Percentiles rank a stretch among this genome's conserved stretches.
phyloP scores from a whole-genome alignment of 768 basidiomycete species.

The Leccinum fibrillosum region DNA sequence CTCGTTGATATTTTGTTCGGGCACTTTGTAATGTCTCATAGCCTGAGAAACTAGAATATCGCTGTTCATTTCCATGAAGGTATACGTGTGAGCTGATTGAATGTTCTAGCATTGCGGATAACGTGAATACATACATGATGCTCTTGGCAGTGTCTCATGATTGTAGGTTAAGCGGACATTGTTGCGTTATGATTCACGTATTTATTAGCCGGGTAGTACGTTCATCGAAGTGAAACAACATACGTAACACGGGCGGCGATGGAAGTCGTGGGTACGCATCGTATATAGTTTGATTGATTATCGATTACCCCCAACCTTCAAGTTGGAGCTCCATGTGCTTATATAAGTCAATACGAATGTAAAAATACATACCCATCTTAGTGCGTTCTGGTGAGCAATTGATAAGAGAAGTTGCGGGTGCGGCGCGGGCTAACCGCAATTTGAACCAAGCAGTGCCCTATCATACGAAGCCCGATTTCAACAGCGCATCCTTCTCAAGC shows the following conservation, averaged over 20 bases:
- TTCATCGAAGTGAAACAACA: background rate
- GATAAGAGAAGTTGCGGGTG: background rate
- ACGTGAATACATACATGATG: background rate
- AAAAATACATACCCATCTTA: background rate
- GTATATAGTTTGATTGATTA: background rate
- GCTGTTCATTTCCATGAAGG: background rate
- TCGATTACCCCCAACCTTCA: background rate
- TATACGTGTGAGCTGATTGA: too few species aligned
- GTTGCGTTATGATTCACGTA: background rate
- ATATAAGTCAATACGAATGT: background rate
- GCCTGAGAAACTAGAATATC: background rate
- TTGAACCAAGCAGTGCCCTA: background rate
- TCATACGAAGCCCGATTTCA: background rate
- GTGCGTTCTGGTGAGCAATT: background rate
- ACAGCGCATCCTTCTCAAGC: background rate
- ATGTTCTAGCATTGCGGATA: background rate
- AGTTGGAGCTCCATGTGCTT: background rate
- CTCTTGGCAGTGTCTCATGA: background rate
- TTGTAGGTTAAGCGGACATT: background rate
- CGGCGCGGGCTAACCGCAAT: background rate
- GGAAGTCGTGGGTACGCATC: background rate
- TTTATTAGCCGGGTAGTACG: background rate
- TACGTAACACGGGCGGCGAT: background rate
- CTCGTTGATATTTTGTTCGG: slow-evolving; percentile 1
- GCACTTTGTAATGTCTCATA: slow-evolving; percentile 1